Evolutionary conservation across 23 red algal species (phyloP), one percentile per base, ranked within the genome.

Genomic region (Agarophyton chilense): DNA sequence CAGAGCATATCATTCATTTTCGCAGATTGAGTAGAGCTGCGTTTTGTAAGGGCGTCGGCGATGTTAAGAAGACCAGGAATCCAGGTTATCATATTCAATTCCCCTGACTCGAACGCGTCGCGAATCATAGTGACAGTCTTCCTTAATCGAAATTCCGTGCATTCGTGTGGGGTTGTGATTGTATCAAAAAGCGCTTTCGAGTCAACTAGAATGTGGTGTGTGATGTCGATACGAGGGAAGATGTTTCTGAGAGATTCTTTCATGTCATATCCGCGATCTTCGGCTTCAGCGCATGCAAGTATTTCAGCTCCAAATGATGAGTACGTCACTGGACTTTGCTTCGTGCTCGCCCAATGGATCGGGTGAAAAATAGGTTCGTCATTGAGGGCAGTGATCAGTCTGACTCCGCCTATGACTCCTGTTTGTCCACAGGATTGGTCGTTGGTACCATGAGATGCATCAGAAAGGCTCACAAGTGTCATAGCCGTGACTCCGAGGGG

Each of bases 171-270:
- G n/a, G n/a, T n/a, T n/a, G n/a, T n/a, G 18, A 61, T 83, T 16
- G 79, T 83, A 22, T 83, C 79, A 56, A 25, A 62, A 12, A 83
- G 26, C 16, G 19, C 31, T 64, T 64, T 83, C 6, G 79, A 83
- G 21, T 83, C 79, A 1, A 83, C 0, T n/a, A 0, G 0, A n/a
- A 83, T 32, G 34, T 83, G 41, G 60, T 83, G 50, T n/a, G 31
- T 28, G 21, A 83, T 83, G 34, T 56, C 0, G 17, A 0, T 24
- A 29, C 24, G 6, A 1, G 79, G 14, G 21, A 67, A 83, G 14
- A 83, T 31, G 28, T 1, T 24, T 13, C 31, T 13, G 5, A 28
- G 50, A 14, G 52, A 25, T 54, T 60, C 60, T 52, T 83, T 83
- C 19, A 61, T 29, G 33, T 62, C 54, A 6, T 29, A 63, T 18